A percentile compares a stretch with the other conserved stretches of the same genome.
phyloP scores from a whole-genome alignment of 148 eudicot species.

The Suaeda aralocaspica region DNA sequence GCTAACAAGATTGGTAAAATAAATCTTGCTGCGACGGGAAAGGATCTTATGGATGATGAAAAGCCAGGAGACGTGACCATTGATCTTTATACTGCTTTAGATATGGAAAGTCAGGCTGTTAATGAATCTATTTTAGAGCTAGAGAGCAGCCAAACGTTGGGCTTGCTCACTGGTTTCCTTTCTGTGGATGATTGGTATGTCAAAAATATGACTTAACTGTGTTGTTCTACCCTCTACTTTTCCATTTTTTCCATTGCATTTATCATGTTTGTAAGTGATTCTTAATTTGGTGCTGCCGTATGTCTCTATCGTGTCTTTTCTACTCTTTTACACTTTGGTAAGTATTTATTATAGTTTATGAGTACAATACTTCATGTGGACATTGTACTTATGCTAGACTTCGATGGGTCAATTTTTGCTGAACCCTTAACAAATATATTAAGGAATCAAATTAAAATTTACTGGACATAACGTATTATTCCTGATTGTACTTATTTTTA shows the following conservation, averaged over 20 bases:
- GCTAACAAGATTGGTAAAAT: constrained; percentile 96
- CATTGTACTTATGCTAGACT: too few species aligned
- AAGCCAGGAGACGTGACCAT: constrained; percentile 93
- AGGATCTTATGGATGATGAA: constrained; percentile 99
- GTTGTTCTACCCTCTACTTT: neutral
- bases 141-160: constrained; percentile 77
- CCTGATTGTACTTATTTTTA: too few species aligned
- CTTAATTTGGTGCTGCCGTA: neutral
- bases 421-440: too few species aligned
- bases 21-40: constrained; percentile 98
- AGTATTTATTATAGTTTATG: too few species aligned
- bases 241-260: neutral
- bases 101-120: constrained; percentile 77
- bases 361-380: too few species aligned
- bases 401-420: too few species aligned
- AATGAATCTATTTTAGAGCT: constrained; percentile 65
- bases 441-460: too few species aligned
- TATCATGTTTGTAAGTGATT: neutral
- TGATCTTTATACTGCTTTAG: constrained; percentile 87
- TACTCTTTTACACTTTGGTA: too few species aligned
- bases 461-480: too few species aligned
- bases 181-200: constrained; percentile 89
- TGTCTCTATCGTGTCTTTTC: too few species aligned
- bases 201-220: neutral
- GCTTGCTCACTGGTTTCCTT: constrained; percentile 87